Evolutionary conservation across 495 filamentous ascomycete genomes (phyloP), one percentile per base, ranked within the genome.

Genomic region (Cryomyces minteri): DNA sequence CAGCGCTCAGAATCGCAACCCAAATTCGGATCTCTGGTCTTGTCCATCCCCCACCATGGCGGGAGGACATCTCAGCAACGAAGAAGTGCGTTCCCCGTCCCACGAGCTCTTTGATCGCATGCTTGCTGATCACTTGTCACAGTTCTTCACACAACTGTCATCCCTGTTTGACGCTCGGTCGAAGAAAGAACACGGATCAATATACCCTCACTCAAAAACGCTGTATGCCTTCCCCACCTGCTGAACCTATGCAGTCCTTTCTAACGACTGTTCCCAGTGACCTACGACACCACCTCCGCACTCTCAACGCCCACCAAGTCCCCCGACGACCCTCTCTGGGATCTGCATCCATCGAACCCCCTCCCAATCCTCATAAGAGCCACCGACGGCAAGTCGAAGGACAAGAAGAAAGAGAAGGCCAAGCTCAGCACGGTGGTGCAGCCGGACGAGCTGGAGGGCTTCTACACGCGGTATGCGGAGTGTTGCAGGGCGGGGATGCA

Each of bases 381-480:
- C 6, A 82, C 82, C 8, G 80, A 94, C 57, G 82, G 77, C 49
- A 79, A 80, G 55, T 68, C 66, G 11, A 73, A 73, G 50, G 55
- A 62, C 5, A 57, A 62, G 48, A 64, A 68, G 39, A 57, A 54
- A 10, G 54, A 63, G 1, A 93, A 84, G 62, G 64, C 84, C 50
- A 94, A 94, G 61, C 54, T 96, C 31, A 84, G 82, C 1, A 96
- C 92, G 0, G 55, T 94, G 4, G 85, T 96, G 9, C 67, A 77
- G 40, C 72, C 81, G 7, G 74, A 76, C 38, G 74, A 79, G 3
- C 62, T 95, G 4, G 85, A 93, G 36, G 64, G 58, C 0, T 98
- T 98, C 53, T 98, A 82, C 61, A 66, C 66, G 11, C 71, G 74
- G 37, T 98, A 96, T 62, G 87, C 86, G n/a, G 92, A 96, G 53